phyloP scores from a whole-genome alignment of 306 rosid species.

The Rosa chinensis region DNA sequence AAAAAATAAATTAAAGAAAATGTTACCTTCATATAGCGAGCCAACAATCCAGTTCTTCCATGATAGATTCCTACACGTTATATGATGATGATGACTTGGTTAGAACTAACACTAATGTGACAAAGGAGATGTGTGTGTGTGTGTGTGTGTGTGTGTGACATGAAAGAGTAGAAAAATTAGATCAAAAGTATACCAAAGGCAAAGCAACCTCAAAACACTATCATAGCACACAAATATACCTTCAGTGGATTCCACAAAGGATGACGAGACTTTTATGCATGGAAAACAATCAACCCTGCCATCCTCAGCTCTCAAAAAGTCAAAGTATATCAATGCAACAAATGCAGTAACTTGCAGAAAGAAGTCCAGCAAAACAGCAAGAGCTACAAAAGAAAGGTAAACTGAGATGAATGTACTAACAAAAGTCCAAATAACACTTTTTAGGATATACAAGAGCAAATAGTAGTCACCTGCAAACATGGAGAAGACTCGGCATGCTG shows the following conservation, averaged over 20 bases:
- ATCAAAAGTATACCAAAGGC: not conserved
- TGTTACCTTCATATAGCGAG: constrained; percentile 85
- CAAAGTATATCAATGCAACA: constrained; percentile 78
- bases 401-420: constrained; percentile 1
- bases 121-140: not conserved
- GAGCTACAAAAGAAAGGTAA: constrained; percentile 50
- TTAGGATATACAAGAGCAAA: constrained; percentile 17
- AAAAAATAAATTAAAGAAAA: constrained; percentile 11
- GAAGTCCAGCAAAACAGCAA: constrained; percentile 95
- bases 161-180: not conserved
- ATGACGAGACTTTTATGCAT: constrained; percentile 61
- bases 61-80: constrained; percentile 51
- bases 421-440: constrained; percentile 16
- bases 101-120: constrained; percentile 33
- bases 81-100: constrained; percentile 18
- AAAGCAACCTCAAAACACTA: not conserved
- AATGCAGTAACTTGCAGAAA: constrained; percentile 92
- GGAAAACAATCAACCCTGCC: constrained; percentile 90
- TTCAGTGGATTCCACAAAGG: constrained; percentile 51
- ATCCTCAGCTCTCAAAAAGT: constrained; percentile 78
- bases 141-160: not conserved
- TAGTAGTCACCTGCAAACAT: constrained; percentile 83
- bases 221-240: constrained; percentile 38
- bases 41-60: constrained; percentile 64
- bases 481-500: constrained; percentile 98